Evolutionary conservation across 768 basidiomycete genomes (phyloP), one percentile per base, ranked within the genome.

Genomic region (Leccinum subtestaceum): DNA sequence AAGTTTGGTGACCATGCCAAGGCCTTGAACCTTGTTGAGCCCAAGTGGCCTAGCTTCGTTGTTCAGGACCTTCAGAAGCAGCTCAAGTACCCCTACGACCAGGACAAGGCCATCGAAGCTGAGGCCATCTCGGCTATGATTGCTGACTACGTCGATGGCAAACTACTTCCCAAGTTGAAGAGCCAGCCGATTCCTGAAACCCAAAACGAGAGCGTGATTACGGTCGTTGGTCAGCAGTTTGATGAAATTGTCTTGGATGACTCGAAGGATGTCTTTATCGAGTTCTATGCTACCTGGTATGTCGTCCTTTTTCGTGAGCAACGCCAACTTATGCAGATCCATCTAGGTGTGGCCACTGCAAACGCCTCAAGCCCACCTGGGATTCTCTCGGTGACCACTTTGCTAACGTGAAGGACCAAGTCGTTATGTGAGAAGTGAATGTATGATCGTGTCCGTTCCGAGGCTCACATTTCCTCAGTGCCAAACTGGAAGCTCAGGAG

Each of bases 201-300:
- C 36, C 95, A 98, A 74, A 84, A 91, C 59, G 93, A 91, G 72
- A 82, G 80, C 57, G 95, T 96, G 56, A 88, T 82, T 75, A 83
- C 80, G 52, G 78, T 99, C 27, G 96, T 98, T 55, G 86, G 92
- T 61, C 89, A 92, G 74, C 85, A 89, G 64, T 98, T 98, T 64
- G 93, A 98, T 2, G 78, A 92, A 53, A 79, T 95, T 53, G 88
- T 92, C 34, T 86, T 84, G 61, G 92, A 97, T 70, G 90, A 94
- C 62, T 77, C 78, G 58, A 97, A 97, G 78, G 95, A 98, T 71
- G 88, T 98, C 67, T 94, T 99, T 68, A 80, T 98, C 64, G 96
- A 98, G 76, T 95, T 99, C 76, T 98, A 92, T 68, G 97, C 97
- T 51, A 85, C 93, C 52, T 99, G 97, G 97, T 95, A 74, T 47